phyloP scores from a whole-genome alignment of 2,329 filamentous ascomycete genomes.

The Teratosphaeria destructans region DNA sequence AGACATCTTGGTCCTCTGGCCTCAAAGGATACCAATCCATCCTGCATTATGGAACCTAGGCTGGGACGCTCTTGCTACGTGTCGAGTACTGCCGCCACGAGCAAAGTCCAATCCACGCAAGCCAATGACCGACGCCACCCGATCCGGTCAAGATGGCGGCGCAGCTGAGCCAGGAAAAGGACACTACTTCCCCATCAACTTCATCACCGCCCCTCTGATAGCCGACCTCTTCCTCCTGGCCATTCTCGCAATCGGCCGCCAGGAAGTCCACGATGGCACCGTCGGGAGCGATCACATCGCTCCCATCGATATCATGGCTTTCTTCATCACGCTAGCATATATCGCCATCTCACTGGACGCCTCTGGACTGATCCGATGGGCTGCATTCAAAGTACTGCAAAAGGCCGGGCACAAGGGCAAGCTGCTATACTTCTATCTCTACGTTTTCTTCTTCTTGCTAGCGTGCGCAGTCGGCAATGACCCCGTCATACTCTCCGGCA shows the following conservation, averaged over 20 bases:
- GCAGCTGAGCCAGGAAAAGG: constrained; percentile 19
- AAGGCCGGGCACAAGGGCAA: constrained; percentile 59
- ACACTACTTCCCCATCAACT: constrained; percentile 55
- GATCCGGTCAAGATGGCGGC: constrained; percentile 9
- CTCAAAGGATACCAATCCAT: constrained; percentile 54
- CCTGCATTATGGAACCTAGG: constrained; percentile 39
- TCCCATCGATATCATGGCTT: constrained; percentile 63
- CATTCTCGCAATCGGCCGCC: constrained; percentile 54
- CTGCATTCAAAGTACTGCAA: constrained; percentile 60
- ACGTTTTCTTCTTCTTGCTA: constrained; percentile 59
- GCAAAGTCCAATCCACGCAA: constrained; percentile 1
- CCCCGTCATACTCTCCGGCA: constrained; percentile 64
- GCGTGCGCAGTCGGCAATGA: constrained; percentile 65
- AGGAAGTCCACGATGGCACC: constrained; percentile 60
- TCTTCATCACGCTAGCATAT: constrained; percentile 61
- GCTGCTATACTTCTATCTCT: constrained; percentile 61
- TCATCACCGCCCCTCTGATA: constrained; percentile 59
- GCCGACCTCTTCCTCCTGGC: constrained; percentile 63
- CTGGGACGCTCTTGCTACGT: constrained; percentile 32
- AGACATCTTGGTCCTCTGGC: constrained; percentile 62
- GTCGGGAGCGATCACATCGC: constrained; percentile 55
- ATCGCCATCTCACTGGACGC: constrained; percentile 70
- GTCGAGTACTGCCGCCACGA: constrained; percentile 45
- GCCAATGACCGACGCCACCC: not conserved
- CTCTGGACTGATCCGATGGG: constrained; percentile 58